Base-by-base conservation (phyloP, 2,329 filamentous ascomycete species). In the Teratosphaeriaceae sp. region DNA sequence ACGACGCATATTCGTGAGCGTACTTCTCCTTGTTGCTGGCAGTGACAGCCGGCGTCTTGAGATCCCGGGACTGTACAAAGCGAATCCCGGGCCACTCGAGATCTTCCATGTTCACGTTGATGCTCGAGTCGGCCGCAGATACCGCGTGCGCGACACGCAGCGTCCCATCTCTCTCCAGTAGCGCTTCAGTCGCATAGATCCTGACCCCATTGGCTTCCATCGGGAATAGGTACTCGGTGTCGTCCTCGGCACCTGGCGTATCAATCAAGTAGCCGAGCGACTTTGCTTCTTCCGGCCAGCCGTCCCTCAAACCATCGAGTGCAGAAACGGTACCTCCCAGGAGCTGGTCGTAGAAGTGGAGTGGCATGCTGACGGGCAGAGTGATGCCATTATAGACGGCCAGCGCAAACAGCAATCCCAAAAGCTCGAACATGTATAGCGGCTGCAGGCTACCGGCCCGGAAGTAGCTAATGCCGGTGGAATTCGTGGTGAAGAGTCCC, bases 371-470 rank as follows among this genome's bases (percentile, higher is more conserved):
- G 31, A 97, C 76, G 0, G 92, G 92, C 1, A 98, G 71, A 0
- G 89, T 95, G 19, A 97, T 72, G 1, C 90, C 90, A 53, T 98
- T 98, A 67, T 92, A 96, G 3, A 97, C 70, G 4, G 92, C 92
- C 15, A 98, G 73, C 1, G 86, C 94, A 50, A 96, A 74, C n/a
- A 97, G 68, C 9, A 96, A 66, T 1, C 92, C 92, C 23, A 96
- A 72, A 16, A 97, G 75, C 63, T 97, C 88, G 56, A 85, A 97
- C 59, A 92, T 92, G 78, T 90, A 92, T 5, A 85, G 71, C 2
- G 88, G 86, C 48, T 94, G 88, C 6, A 87, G 67, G 4, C 88
- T 87, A 5, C 82, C 80, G 0, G 90, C 86, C 37, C 84, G 79
- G 56, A 98, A 96, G 86, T 88, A 98, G 9, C 82, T 81, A 75